Evolutionary conservation across 163 green algal genomes (phyloP), one percentile per base, ranked within the genome.

Genomic region (Trebouxiophyceae sp.): DNA sequence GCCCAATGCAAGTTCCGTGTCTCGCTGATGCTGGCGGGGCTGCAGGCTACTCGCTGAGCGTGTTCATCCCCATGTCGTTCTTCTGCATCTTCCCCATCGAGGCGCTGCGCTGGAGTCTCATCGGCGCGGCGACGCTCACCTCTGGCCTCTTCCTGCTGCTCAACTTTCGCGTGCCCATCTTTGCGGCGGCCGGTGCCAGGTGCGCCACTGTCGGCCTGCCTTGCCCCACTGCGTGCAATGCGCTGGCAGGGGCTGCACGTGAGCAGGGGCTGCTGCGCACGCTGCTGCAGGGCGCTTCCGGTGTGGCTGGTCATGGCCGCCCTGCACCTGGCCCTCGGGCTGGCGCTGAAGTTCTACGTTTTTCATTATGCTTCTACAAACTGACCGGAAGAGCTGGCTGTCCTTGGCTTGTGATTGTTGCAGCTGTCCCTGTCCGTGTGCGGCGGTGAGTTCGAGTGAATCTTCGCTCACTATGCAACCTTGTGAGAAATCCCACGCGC

Each of bases 41-140:
- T 66, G 54, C 80, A 91, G 84, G 92, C 32, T 98, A 98, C 77
- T 76, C 82, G 26, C 67, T 98, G 34, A 87, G 82, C 24, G 81
- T 91, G 61, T 98, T 89, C 83, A 86, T 98, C 45, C 92, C 92
- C 54, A 82, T 91, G 59, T 86, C 86, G 32, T 75, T 93, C 27
- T 47, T 93, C 3, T 95, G 86, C 75, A 74, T 92, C n/a, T 39
- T 95, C 3, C 89, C 88, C 20, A 70, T 85, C 27, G 80, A 89
- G 34, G 63, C 69, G 46, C 54, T 88, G 58, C 77, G 80, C 26
- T 96, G 88, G 89, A 4, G 79, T 20, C 63, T 92, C 57, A 77
- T 95, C 4, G 77, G 68, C 8, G 62, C 60, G 0, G 82, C 83
- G 12, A 92, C 87, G 1, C 33, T 69, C 3, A 75, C 74, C 12